Conservation (phyloP, 495 filamentous ascomycete genomes). For the Podospora sp. region DNA sequence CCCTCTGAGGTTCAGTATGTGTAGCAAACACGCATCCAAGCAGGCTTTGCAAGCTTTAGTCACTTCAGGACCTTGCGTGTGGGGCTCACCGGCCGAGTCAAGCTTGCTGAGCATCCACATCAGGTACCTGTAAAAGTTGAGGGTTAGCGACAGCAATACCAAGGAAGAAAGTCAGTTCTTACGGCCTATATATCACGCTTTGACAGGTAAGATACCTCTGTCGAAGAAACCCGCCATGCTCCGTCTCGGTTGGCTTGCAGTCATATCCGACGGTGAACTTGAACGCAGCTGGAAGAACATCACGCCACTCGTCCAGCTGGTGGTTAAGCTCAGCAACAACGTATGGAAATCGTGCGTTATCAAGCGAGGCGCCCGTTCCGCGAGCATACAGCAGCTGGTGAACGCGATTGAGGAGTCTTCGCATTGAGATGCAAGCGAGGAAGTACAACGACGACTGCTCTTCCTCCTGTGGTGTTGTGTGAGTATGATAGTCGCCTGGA, state of each 20-base stretch:
- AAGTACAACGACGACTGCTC: slow-evolving; percentile 34
- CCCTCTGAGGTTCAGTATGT: slow-evolving; percentile 43
- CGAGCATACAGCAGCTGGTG: slow-evolving; percentile 33
- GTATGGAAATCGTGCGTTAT: slow-evolving; percentile 42
- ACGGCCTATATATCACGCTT: slow-evolving; percentile 52
- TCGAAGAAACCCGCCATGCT: slow-evolving; percentile 45
- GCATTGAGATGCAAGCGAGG: slow-evolving; percentile 34
- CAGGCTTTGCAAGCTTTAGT: slow-evolving; percentile 41
- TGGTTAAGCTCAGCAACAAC: slow-evolving; percentile 48
- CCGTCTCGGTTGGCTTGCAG: slow-evolving; percentile 26
- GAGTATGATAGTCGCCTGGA: slow-evolving; percentile 37
- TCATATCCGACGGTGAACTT: slow-evolving; percentile 38
- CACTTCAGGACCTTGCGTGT: slow-evolving; percentile 26
- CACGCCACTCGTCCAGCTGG: slow-evolving; percentile 50
- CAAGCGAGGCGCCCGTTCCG: slow-evolving; percentile 34
- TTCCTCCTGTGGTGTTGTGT: slow-evolving; percentile 21
- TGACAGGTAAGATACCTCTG: slow-evolving; percentile 52
- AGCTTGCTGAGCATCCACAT: slow-evolving; percentile 42
- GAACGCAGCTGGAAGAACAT: slow-evolving; percentile 43
- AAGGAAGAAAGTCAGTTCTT: slow-evolving; percentile 10
- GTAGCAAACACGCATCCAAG: slow-evolving; percentile 45
- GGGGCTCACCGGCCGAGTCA: neutral
- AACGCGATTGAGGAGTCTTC: slow-evolving; percentile 31
- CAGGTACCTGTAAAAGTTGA: slow-evolving; percentile 28
- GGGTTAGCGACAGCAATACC: neutral